phyloP scores from a whole-genome alignment of 2,329 filamentous ascomycete genomes.

The Fusarium hostae region DNA sequence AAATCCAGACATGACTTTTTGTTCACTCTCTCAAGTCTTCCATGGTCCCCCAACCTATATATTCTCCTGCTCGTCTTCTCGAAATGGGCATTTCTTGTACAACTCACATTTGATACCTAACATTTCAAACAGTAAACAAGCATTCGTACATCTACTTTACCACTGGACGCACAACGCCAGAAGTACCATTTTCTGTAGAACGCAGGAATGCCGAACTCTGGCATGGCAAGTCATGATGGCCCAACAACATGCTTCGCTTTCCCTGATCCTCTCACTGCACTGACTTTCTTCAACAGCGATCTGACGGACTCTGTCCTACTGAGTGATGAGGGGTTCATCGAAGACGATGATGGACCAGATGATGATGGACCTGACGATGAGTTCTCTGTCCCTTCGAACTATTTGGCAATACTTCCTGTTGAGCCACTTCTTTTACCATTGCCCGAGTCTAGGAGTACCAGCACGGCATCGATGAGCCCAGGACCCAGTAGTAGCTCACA shows the following conservation, averaged over 20 bases:
- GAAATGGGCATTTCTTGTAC: background rate
- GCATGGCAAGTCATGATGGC: background rate
- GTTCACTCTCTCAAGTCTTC: background rate
- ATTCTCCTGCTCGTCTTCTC: background rate
- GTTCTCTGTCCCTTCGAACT: background rate
- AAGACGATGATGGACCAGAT: background rate
- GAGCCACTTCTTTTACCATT: background rate
- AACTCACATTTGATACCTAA: too few relatives aligned
- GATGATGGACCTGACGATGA: background rate
- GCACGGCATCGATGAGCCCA: background rate
- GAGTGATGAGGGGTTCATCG: conserved; percentile 5
- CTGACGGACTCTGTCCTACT: background rate
- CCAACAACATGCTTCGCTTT: conserved; percentile 5
- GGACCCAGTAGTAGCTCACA: background rate
- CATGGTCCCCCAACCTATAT: background rate
- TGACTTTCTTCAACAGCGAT: conserved; percentile 22
- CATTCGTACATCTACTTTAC: background rate
- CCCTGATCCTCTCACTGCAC: background rate
- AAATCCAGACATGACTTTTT: background rate
- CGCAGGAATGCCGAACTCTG: background rate
- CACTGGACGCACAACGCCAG: background rate
- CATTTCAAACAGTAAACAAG: background rate
- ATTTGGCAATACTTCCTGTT: background rate
- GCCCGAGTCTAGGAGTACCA: background rate
- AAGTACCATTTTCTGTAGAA: background rate